Evolutionary conservation across 257 asterid species (phyloP), one percentile per base, ranked within the genome.

Genomic region (Petrea volubilis): DNA sequence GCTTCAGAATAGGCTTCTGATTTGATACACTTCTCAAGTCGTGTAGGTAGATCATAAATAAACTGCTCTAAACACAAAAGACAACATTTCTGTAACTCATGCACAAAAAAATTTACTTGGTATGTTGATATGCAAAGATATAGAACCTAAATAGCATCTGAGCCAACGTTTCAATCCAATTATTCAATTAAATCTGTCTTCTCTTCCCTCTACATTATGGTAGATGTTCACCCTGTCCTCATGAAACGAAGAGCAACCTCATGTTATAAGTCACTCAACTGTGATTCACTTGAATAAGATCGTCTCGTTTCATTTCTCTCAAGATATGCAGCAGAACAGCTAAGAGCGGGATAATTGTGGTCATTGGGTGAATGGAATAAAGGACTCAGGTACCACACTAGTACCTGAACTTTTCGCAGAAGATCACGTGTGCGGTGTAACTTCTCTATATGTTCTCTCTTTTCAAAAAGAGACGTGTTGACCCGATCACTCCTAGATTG

Each of bases 1-100:
- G 99, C 99, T 78, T 95, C 99, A 36, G 94, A 92, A 72, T 95
- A 95, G 81, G 99, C 86, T 83, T 88, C 98, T 64, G 99, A 78
- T 87, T 86, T 92, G 83, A 92, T 89, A 79, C 97, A 95, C 82
- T 90, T 92, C 66, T 89, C 93, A 60, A 95, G 96, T 74, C 96
- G 84, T 68, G 92, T 67, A 51, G 99, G 99, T 71, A 95, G 87
- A 75, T 95, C 99, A 50, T 95, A 95, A 77, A 95, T 95, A 83
- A 95, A 90, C 99, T 95, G 99, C 84, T 80, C 95, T 78, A 81
- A 72, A 82, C 88, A 86, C 74, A 75, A 70, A 84, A 60, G 52
- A 70, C 56, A 71, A 73, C 81, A 68, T 52, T 63, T 74, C 72
- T 68, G 74, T 77, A 77, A 86, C 79, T 86, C 79, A 80, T 64